phyloP scores from a whole-genome alignment of 306 rosid species.

The Rubus idaeus region DNA sequence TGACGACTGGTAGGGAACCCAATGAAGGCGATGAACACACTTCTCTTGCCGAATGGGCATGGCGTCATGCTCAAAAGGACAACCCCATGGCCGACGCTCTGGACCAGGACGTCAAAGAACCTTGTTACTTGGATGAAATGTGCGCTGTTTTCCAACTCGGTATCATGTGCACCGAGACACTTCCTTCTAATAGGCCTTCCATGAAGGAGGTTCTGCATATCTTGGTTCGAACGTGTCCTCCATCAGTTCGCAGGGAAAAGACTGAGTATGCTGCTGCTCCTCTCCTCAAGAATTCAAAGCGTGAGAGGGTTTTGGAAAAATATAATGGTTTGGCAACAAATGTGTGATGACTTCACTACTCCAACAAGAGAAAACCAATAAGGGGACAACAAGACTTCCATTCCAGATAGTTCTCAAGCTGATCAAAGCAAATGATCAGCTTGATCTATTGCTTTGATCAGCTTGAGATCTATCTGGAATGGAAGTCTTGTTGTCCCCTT shows the following conservation, averaged over 20 bases:
- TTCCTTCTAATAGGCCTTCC: conserved; percentile 61
- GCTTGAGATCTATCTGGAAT: too few species aligned
- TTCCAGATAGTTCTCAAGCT: background rate
- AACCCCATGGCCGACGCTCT: conserved; percentile 42
- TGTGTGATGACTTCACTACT: conserved; percentile 7
- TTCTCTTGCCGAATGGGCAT: conserved; percentile 70
- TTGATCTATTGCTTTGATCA: too few species aligned
- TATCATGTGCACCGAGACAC: conserved; percentile 46
- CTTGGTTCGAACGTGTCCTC: conserved; percentile 33
- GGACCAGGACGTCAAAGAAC: conserved; percentile 56
- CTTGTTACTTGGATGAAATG: conserved; percentile 50
- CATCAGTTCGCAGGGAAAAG: conserved; percentile 22
- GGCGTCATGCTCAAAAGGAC: conserved; percentile 41
- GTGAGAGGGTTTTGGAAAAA: conserved; percentile 32
- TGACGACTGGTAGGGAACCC: conserved; percentile 69
- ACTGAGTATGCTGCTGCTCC: conserved; percentile 38
- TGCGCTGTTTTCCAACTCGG: conserved; percentile 62
- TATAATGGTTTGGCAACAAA: conserved; percentile 17
- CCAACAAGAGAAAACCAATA: background rate
- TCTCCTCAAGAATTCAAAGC: conserved; percentile 52
- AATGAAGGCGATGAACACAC: conserved; percentile 54
- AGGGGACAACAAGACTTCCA: background rate
- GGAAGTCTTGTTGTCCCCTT: too few species aligned
- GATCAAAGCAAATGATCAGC: too few species aligned
- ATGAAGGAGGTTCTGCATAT: conserved; percentile 65